These are phyloP conservation scores for Phytomonas sp. DNA, from an alignment of 208 protist genomes.

Conservation along the genomic window DNA sequence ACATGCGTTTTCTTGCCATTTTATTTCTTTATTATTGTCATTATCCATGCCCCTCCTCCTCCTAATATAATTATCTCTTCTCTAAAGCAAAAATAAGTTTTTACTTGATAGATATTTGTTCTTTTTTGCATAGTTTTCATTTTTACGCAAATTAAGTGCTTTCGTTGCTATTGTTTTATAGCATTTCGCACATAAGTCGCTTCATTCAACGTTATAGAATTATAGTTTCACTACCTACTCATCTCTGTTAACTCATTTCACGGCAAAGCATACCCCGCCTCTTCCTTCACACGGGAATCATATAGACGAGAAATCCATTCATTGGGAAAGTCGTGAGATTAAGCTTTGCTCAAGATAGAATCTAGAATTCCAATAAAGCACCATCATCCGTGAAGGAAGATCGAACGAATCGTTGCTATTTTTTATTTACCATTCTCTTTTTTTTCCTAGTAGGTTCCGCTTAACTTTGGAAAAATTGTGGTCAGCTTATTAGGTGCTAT, in stretches of 20 bases:
- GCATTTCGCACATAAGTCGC: slow-evolving; percentile 1
- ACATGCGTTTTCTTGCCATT: not conserved
- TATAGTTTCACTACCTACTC: not conserved
- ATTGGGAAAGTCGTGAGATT: not conserved
- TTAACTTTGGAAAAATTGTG: too few relatives aligned
- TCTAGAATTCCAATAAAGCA: not conserved
- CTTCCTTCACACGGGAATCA: not conserved
- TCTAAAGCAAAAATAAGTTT: slow-evolving; percentile 3
- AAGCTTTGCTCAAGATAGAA: not conserved
- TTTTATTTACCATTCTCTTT: too few relatives aligned
- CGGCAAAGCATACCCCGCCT: not conserved
- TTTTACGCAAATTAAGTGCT: slow-evolving; percentile 1
- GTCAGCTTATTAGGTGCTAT: too few relatives aligned
- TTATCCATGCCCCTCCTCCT: not conserved
- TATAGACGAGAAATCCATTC: not conserved
- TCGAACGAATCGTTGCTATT: not conserved
- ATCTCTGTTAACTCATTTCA: not conserved
- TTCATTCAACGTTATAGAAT: not conserved
- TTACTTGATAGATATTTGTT: not conserved
- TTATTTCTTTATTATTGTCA: not conserved
- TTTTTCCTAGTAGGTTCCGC: too few relatives aligned
- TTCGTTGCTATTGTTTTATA: not conserved
- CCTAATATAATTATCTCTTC: not conserved
- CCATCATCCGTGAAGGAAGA: not conserved
- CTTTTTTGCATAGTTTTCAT: slow-evolving; percentile 4